These are phyloP conservation scores for Alternaria ventricosa DNA, from an alignment of 2,329 filamentous ascomycete genomes.

Conservation along the genomic window DNA sequence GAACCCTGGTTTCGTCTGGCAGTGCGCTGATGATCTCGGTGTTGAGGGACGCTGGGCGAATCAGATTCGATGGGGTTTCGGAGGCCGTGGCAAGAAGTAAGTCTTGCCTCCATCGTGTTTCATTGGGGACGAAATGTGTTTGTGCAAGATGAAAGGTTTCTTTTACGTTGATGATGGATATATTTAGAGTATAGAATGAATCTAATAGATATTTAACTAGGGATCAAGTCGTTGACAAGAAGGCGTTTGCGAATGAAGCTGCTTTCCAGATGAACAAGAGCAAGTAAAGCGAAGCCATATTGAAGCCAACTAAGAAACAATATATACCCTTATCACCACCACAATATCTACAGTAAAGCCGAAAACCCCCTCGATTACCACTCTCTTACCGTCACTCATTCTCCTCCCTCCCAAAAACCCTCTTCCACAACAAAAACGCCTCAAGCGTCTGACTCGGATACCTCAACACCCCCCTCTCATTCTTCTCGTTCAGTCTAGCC, in stretches of 20 bases:
- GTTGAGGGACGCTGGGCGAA: constrained; percentile 75
- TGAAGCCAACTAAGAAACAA: neutral
- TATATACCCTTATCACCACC: neutral
- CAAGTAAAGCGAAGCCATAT: neutral
- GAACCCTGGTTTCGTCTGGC: constrained; percentile 79
- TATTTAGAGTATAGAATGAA: neutral
- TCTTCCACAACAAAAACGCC: constrained; percentile 34
- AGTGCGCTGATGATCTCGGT: constrained; percentile 73
- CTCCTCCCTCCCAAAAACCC: constrained; percentile 29
- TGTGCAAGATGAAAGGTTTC: neutral
- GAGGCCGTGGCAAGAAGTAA: constrained; percentile 53
- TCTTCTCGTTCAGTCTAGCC: constrained; percentile 26
- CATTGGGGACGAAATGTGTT: neutral
- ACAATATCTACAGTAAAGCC: neutral
- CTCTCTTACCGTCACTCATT: neutral
- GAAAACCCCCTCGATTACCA: neutral
- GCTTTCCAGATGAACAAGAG: constrained; percentile 28
- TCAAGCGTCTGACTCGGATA: constrained; percentile 43
- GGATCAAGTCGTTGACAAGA: constrained; percentile 27
- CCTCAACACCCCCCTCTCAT: constrained; percentile 25
- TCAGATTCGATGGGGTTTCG: constrained; percentile 70
- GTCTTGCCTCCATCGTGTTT: constrained; percentile 2
- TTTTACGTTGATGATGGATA: neutral
- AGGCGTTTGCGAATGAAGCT: constrained; percentile 32
- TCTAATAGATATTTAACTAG: constrained; percentile 14